phyloP scores from a whole-genome alignment of 768 basidiomycete species.

The Lactarius evosmus region DNA sequence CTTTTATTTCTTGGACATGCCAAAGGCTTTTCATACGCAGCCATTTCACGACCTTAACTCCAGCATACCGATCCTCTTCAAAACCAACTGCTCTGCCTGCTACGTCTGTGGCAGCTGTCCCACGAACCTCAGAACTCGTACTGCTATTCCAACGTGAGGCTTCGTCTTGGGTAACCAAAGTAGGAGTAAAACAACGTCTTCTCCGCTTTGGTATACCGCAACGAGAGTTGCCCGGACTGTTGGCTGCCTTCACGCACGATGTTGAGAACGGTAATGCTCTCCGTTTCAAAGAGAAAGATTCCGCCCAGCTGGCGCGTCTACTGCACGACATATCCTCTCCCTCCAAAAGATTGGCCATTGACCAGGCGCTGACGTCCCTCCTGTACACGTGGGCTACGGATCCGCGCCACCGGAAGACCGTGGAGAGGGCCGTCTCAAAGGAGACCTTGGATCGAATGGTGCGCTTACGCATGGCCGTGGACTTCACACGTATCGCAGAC shows the following conservation, averaged over 20 bases:
- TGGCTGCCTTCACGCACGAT: slow-evolving; percentile 42
- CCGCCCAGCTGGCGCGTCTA: slow-evolving; percentile 47
- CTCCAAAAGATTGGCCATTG: slow-evolving; percentile 35
- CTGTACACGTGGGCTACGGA: slow-evolving; percentile 57
- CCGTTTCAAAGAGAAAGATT: slow-evolving; percentile 30
- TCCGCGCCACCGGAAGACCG: slow-evolving; percentile 23
- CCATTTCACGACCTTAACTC: neutral
- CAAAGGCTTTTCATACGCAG: neutral
- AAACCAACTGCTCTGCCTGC: neutral
- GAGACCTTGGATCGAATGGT: slow-evolving; percentile 32
- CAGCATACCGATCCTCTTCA: neutral
- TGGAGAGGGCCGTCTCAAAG: slow-evolving; percentile 16
- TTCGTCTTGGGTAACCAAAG: slow-evolving; percentile 17
- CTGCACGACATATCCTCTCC: slow-evolving; percentile 35
- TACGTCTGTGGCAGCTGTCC: neutral
- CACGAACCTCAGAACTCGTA: neutral
- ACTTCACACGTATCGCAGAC: slow-evolving; percentile 45
- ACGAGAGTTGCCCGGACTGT: slow-evolving; percentile 40
- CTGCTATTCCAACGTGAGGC: slow-evolving; percentile 18
- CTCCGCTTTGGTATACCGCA: slow-evolving; percentile 47
- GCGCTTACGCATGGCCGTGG: slow-evolving; percentile 36
- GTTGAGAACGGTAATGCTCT: slow-evolving; percentile 34
- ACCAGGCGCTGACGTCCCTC: slow-evolving; percentile 49
- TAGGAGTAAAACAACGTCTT: slow-evolving; percentile 41
- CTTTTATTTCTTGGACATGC: neutral